Evolutionary conservation across 768 basidiomycete genomes (phyloP), one percentile per base, ranked within the genome.

Genomic region (Pulveroboletus sp.): DNA sequence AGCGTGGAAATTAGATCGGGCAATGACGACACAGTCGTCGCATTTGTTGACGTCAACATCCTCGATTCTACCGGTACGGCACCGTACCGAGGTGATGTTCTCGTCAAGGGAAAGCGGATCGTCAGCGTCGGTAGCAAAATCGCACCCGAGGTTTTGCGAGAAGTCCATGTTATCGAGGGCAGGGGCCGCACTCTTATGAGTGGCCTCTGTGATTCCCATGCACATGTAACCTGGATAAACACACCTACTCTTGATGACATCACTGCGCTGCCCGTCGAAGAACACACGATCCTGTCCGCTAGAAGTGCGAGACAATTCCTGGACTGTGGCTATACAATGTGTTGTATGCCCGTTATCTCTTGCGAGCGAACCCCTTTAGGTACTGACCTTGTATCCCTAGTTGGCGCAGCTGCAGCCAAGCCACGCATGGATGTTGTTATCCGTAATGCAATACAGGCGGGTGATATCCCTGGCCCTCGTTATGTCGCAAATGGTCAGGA

Each of bases 311-410:
- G 49, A 40, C 70, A 62, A 17, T 70, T 69, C 50, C 47, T 70
- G 4, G 68, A 70, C 32, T 58, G 68, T 45, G 70, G 70, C 5
- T 70, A 70, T 42, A 71, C 70, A 1, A 71, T 72, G 70, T 71
- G 70, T 42, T 39, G 62, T 64, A 31, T 5, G 63, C 55, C n/a
- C n/a, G 2, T 12, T 17, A 20, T 31, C 14, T 21, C 21, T 31
- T 20, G 34, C 27, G 6, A 29, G 12, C 20, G 4, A 2, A 9
- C 14, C 25, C 29, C n/a, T 43, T 45, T 13, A 6, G 9, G 16
- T 27, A 8, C 8, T 42, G 7, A 53, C 9, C 0, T 20, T 32
- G 6, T 27, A 16, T 39, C 33, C 31, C 32, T n/a, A 64, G 62
- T 71, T 40, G 70, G 70, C 19, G 70, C 70, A 9, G 70, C 70